Base-by-base conservation (phyloP, 208 protist genomes). In the Crithidia fasciculata region DNA sequence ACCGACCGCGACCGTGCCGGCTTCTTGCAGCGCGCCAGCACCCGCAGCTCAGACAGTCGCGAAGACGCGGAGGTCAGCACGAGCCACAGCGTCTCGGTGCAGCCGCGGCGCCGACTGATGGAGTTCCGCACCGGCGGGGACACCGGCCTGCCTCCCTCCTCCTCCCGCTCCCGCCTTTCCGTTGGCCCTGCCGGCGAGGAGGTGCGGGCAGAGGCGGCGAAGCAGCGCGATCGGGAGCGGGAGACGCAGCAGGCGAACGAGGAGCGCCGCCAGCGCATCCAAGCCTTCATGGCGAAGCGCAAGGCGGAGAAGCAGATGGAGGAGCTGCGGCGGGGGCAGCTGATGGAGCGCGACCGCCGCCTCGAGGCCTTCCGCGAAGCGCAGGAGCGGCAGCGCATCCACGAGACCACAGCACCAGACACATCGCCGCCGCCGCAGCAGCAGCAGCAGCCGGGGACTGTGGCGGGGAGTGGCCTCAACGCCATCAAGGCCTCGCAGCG, bases 241-340 rank as follows among this genome's bases (percentile, higher is more conserved):
- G 63, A 74, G 53, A 58, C 39, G 47, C 75, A 84, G 64, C 68
- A 80, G 55, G 78, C 79, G 36, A 88, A 86, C 77, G 85, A 90
- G 67, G 88, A 90, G 76, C 82, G 88, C 41, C 78, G 81, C 41
- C 83, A 87, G 75, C 82, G 88, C 49, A 84, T 93, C 19, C 74
- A 83, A 59, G 84, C 88, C 10, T 90, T 87, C 64, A 81, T 93
- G 75, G 80, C 80, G 53, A 74, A 70, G 55, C 88, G 88, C 43
- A 84, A 76, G 72, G 76, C 79, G 28, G 74, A 89, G 61, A 90
- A 83, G 72, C 41, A 75, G 47, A 43, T 71, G 53, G 72, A 86
- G 64, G 67, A 84, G 66, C 61, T 75, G 61, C 76, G 68, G 40
- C 36, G 61, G 10, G 53, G 71, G 58, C 61, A 75, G 45, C 36